Conservation (phyloP, 805 yeast species). For the Saccharomycopsis javanensis region DNA sequence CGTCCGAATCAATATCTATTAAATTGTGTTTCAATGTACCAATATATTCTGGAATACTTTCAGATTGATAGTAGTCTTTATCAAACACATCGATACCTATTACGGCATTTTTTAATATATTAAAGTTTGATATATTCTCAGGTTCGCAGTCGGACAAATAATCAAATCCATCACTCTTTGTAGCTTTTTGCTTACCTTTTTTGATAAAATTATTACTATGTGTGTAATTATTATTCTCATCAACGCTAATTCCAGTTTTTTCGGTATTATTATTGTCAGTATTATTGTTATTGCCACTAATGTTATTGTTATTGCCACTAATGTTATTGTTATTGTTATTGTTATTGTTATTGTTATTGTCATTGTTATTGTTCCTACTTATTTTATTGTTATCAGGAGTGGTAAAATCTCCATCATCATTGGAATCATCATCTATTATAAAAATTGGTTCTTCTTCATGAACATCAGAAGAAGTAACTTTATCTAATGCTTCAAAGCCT, state of each 20-base stretch:
- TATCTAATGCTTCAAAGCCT: conserved; percentile 5
- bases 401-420: not conserved
- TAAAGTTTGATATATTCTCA: not conserved
- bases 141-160: not conserved
- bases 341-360: not conserved
- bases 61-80: not conserved
- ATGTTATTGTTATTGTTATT: too few relatives aligned
- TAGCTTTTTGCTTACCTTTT: not conserved
- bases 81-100: not conserved
- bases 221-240: not conserved
- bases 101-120: not conserved
- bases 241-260: too few relatives aligned
- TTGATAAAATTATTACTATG: not conserved
- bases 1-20: not conserved
- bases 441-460: conserved; percentile 1
- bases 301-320: too few relatives aligned
- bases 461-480: not conserved
- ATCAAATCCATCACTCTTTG: not conserved
- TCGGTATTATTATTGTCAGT: too few relatives aligned
- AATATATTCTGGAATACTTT: not conserved
- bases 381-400: not conserved
- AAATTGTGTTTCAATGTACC: not conserved
- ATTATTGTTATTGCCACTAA: too few relatives aligned
- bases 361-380: not conserved
- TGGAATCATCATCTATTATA: not conserved